phyloP scores from a whole-genome alignment of 2,329 filamentous ascomycete genomes.

The Chaetomium sp. region DNA sequence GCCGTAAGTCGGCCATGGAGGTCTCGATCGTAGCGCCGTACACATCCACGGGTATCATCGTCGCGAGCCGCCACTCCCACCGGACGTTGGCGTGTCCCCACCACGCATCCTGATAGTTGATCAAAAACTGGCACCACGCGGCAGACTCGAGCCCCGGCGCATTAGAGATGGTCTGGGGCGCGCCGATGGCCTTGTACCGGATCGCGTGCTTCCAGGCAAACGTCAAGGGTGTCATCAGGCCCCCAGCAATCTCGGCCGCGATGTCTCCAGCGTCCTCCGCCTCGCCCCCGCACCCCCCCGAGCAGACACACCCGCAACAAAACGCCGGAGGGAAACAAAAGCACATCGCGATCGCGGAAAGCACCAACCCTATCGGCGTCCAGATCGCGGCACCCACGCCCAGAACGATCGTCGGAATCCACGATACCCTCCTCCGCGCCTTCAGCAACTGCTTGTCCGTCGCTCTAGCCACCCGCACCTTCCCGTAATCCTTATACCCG shows the following conservation, averaged over 20 bases:
- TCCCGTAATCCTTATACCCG: no score
- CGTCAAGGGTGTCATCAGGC: neutral
- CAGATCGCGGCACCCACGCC: no score
- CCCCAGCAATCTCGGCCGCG: neutral
- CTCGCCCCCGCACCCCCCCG: no score
- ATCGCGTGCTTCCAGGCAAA: conserved; percentile 2
- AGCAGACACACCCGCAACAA: no score
- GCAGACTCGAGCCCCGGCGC: neutral
- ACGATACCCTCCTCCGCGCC: no score
- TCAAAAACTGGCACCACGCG: conserved; percentile 1
- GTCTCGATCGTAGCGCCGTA: conserved; percentile 4
- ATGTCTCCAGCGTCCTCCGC: no score
- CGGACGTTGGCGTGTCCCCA: conserved; percentile 1
- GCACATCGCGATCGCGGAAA: no score
- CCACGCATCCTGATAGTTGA: conserved; percentile 1
- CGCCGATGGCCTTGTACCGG: neutral
- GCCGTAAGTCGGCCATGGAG: neutral
- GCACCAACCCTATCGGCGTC: no score
- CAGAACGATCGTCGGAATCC: no score
- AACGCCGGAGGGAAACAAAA: no score
- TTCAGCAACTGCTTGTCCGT: no score
- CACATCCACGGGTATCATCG: conserved; percentile 4
- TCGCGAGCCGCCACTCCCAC: conserved; percentile 2
- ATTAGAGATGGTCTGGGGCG: neutral
- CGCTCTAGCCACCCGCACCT: no score